Evolutionary conservation across 2,329 filamentous ascomycete species (phyloP), one percentile per base, ranked within the genome.

Genomic region (Aspergillus sp.): DNA sequence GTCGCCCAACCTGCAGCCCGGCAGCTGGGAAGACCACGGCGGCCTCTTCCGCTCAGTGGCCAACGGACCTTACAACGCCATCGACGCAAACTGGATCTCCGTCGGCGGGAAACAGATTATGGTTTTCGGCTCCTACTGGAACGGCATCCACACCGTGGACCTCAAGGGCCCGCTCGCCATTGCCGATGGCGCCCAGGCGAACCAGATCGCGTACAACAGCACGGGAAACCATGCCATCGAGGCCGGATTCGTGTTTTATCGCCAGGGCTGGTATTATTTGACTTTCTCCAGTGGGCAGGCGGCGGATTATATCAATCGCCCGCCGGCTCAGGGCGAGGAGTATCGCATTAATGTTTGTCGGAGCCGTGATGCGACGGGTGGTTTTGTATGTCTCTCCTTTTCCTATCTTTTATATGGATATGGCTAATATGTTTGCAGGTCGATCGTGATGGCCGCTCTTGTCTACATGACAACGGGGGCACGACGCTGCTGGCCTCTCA

Each of bases 91-190:
- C 63, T 74, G 86, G 38, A 71, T 85, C 60, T 65, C 72, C 26
- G 76, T 74, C 11, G 73, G 71, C 53, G 66, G 61, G 41, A 67
- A 62, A 9, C 79, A 80, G 62, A 78, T 80, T 57, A 72, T 87
- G 62, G 84, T 79, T 59, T 90, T 89, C 59, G 88, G 88, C 48
- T 87, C 84, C n/a, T 90, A 89, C 80, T 91, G 87, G 86, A 71
- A 76, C 9, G 82, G 86, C 66, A 79, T 90, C 56, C 88, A 83
- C 76, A 83, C 85, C 67, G 82, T 85, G 2, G 66, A 75, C 42
- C 78, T 89, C 61, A 59, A 15, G 54, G 64, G 45, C 62, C 68
- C 62, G 60, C 60, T 13, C 55, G 63, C 42, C 64, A 66, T 9
- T 58, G 71, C 4, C 70, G 73, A 45, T 53, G 66, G 64, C 4